phyloP scores from a whole-genome alignment of 805 yeast species.

The Grigorovia yakushimaensis region DNA sequence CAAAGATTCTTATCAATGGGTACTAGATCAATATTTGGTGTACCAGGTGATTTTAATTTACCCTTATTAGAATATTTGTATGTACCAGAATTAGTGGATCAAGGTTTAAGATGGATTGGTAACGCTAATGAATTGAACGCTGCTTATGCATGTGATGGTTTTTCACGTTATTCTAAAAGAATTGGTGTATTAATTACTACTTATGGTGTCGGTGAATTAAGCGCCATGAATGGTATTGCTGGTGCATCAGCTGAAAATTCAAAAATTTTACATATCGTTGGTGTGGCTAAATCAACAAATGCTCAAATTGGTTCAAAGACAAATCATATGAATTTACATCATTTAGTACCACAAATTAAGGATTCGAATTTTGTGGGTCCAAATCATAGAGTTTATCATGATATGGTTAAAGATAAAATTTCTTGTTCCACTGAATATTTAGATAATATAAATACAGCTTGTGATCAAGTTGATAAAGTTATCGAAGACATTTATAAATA shows the following conservation, averaged over 20 bases:
- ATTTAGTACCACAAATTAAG: conserved; percentile 42
- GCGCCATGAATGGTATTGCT: conserved; percentile 72
- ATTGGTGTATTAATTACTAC: conserved; percentile 60
- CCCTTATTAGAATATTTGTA: conserved; percentile 60
- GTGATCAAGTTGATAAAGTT: conserved; percentile 55
- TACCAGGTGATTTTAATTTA: conserved; percentile 71
- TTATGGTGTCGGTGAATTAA: conserved; percentile 83
- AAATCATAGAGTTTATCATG: conserved; percentile 57
- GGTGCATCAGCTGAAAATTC: conserved; percentile 78
- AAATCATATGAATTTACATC: conserved; percentile 39
- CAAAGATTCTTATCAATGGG: conserved; percentile 45
- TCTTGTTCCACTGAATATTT: conserved; percentile 49
- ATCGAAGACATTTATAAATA: conserved; percentile 43
- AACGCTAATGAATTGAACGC: conserved; percentile 84
- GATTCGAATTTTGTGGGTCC: conserved; percentile 41
- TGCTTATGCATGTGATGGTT: conserved; percentile 88
- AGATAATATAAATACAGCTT: conserved; percentile 35
- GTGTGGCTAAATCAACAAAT: conserved; percentile 27
- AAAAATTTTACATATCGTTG: conserved; percentile 78
- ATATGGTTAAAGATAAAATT: conserved; percentile 45
- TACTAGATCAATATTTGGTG: conserved; percentile 59
- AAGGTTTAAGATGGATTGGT: conserved; percentile 60
- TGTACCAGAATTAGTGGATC: conserved; percentile 17
- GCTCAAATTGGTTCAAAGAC: conserved; percentile 2
- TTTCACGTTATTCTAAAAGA: conserved; percentile 53